Conservation (phyloP, 2,329 filamentous ascomycete species). For the Trematosphaeria pertusa region DNA sequence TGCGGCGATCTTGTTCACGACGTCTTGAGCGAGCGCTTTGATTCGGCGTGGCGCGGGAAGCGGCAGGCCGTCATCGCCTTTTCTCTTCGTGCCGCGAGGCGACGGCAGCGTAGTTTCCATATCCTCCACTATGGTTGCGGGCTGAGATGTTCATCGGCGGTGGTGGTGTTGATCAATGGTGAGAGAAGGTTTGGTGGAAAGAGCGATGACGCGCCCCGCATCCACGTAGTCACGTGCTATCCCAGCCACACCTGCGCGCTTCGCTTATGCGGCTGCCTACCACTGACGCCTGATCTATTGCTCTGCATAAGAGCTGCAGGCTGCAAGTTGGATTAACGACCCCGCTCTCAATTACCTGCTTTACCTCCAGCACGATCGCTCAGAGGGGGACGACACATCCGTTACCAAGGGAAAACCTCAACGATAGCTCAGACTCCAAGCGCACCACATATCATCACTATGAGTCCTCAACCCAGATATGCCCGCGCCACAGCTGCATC, state of each 20-base stretch:
- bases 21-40: slow-evolving; percentile 85
- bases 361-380: too few relatives aligned
- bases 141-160: slow-evolving; percentile 7
- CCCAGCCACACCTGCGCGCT: background rate
- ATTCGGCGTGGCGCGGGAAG: slow-evolving; percentile 55
- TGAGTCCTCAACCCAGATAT: background rate
- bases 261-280: background rate
- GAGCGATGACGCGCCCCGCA: slow-evolving; percentile 29
- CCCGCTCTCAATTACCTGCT: too few relatives aligned
- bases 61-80: slow-evolving; percentile 41
- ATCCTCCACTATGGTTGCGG: slow-evolving; percentile 29
- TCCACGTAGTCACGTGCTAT: slow-evolving; percentile 19
- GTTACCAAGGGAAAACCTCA: too few relatives aligned
- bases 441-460: background rate
- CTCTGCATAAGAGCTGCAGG: too few relatives aligned
- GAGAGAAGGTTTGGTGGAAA: slow-evolving; percentile 13
- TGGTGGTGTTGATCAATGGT: slow-evolving; percentile 13
- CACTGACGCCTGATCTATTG: background rate
- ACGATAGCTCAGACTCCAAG: too few relatives aligned
- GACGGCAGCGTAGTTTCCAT: slow-evolving; percentile 37
- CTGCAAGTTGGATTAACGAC: too few relatives aligned
- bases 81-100: slow-evolving; percentile 46
- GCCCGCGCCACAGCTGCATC: slow-evolving; percentile 3
- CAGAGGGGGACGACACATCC: too few relatives aligned
- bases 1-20: slow-evolving; percentile 98